Base-by-base conservation (phyloP, 306 rosid genomes). In the Trifolium dubium region DNA sequence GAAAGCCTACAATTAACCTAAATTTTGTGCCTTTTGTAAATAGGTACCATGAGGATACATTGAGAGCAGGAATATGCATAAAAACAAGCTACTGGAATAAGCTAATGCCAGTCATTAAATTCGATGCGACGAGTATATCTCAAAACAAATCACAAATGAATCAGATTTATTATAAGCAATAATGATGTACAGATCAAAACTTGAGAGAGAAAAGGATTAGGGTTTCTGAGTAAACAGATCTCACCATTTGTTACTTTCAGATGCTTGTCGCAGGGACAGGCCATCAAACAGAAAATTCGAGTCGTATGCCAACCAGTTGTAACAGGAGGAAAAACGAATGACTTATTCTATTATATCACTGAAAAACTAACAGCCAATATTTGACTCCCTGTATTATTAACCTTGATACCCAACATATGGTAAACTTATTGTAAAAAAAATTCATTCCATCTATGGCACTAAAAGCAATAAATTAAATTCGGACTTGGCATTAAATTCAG, bases 161-260 rank as follows among this genome's bases (percentile, higher is more conserved):
- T 54, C 2, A 30, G 37, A 40, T 5, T 54, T 10, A 51, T 51
- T 41, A 44, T 3, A 11, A 8, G 31, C 17, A 67, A 23, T 43
- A 77, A 46, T 19, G n/a, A 14, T 23, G 30, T 41, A 41, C 31
- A 62, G 40, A 37, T 35, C 54, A 37, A 28, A 55, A 74, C 54
- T 64, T 64, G 28, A 32, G 50, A 64, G 49, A 64, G 43, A 74
- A 61, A 64, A 37, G 14, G 44, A 37, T 37, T 13, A 40, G 55
- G 18, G 17, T 28, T 75, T 23, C 41, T 6, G 23, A 8, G 55
- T 64, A 40, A 64, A 74, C 49, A 74, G 63, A 50, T 71, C 77
- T 62, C 65, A 77, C 81, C 41, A 70, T 50, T 29, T 61, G 59
- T 70, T 69, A 39, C 32, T 11, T 8, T 49, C 65, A 78, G 49